Evolutionary conservation across 2,329 filamentous ascomycete species (phyloP).

Genomic region (Aspergillus proliferans): DNA sequence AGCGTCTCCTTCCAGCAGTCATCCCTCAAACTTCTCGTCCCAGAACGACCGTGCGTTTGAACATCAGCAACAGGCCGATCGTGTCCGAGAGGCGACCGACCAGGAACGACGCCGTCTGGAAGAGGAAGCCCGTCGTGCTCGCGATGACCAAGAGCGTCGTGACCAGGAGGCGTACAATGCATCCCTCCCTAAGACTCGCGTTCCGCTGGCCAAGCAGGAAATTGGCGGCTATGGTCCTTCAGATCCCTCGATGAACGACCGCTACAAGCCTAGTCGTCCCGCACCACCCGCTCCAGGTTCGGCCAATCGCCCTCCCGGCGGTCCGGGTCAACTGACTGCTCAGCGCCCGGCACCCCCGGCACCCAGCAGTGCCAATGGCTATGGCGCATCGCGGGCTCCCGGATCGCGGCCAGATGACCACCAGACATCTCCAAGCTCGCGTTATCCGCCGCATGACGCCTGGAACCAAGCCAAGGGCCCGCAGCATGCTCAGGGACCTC

Average conservation of each 20-base stretch:
- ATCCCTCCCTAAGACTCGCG: conserved; percentile 73
- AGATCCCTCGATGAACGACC: conserved; percentile 42
- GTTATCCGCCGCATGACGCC: conserved; percentile 28
- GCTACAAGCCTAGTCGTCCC: conserved; percentile 80
- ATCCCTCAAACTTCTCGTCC: conserved; percentile 32
- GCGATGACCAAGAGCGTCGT: conserved; percentile 59
- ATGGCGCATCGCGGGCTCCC: conserved; percentile 32
- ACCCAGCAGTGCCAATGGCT: conserved; percentile 43
- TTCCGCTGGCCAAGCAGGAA: conserved; percentile 82
- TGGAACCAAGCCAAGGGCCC: conserved; percentile 34
- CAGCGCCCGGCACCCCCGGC: conserved; percentile 79
- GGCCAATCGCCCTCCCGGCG: conserved; percentile 48
- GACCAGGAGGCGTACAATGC: conserved; percentile 87
- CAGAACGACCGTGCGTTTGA: conserved; percentile 49
- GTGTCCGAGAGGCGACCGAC: conserved; percentile 54
- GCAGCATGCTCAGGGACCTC: conserved; percentile 38
- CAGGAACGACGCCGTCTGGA: conserved; percentile 44
- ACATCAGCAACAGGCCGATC: conserved; percentile 38
- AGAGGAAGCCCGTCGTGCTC: conserved; percentile 49
- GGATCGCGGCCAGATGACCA: conserved; percentile 28
- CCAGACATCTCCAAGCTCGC: conserved; percentile 30
- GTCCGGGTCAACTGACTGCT: conserved; percentile 53
- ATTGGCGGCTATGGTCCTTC: conserved; percentile 63
- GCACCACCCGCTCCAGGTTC: conserved; percentile 68
- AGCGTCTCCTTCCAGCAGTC: conserved; percentile 29